Evolutionary conservation across 1,284 basidiomycete genomes (phyloP), one percentile per base, ranked within the genome.

Genomic region (Tylopilus orsonianus): DNA sequence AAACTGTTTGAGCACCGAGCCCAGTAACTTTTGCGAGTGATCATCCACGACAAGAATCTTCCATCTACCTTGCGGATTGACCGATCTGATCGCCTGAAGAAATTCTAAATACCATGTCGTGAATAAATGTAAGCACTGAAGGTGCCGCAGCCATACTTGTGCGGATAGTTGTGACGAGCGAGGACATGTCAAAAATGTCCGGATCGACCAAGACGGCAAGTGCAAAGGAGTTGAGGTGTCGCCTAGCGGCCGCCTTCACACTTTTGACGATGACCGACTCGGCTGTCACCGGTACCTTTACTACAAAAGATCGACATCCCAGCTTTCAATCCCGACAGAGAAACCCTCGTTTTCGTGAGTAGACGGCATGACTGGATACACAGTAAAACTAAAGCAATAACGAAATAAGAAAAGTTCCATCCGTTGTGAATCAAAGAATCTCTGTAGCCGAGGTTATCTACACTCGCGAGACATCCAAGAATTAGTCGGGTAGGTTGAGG

Each of bases 1-100:
- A 62, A 90, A 92, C 67, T 93, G 87, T 70, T 94, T 95, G 62
- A 98, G 79, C 5, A 96, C 93, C 2, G 87, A 83, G 51, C 87
- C 81, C 47, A 99, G 72, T 48, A 98, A 75, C 62, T 80, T 81
- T 70, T 94, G 88, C 24, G 93, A 89, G 71, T 93, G 83, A 54
- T 94, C 87, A 70, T 99, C 96, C 35, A 98, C 90, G 52, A 99
- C 92, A 41, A 99, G 81, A 60, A 96, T 88, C 80, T 99, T 99
- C 96, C 96, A 99, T 78, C 80, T 74, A 49, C 80, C 81, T 8
- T 84, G 81, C 2, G 90, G 89, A 61, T 90, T 84, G 39, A 92
- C 82, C 41, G 86, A 88, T 67, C 87, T 80, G 62, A 92, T 86
- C 22, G 85, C 83, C 48, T 90, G 85, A 49, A 92, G 75, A 65